Base-by-base conservation (phyloP, 768 basidiomycete genomes). In the Daedaleopsis nitida region DNA sequence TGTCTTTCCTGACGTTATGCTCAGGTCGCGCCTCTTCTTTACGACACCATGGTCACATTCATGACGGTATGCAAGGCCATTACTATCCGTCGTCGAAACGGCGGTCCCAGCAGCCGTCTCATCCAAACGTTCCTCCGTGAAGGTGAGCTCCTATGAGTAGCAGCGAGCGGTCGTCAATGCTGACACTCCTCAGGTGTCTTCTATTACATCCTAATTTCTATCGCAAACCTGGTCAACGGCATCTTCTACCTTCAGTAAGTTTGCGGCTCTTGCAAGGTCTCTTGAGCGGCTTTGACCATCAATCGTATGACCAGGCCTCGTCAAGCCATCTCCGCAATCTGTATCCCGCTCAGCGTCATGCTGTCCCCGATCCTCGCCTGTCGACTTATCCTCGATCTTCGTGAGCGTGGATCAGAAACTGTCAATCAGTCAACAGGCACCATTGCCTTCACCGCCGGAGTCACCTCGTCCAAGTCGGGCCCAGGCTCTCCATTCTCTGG, bases 51-150 rank as follows among this genome's bases (percentile, higher is more conserved):
- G 32, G 86, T 92, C 58, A 92, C 91, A 4, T 80, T 83, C 58
- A 91, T 92, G 85, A 92, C 91, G 8, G 81, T 92, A 58, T 83
- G 83, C 80, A 91, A 91, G 69, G 90, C 91, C 43, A 84, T 92
- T 72, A 79, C 81, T 59, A 92, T 92, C 66, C 86, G 89, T 58
- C 81, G 87, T 66, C 83, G 83, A 63, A 90, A 85, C 63, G 89
- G 89, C 34, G 86, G 88, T 19, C 85, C 89, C 39, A 91, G 84
- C 67, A 92, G 89, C 70, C 82, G 86, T 48, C 82, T 92, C 47
- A 91, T 92, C 57, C 90, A 92, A 70, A 92, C 91, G 35, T 92
- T 92, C 74, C 79, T 92, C 65, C 87, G 89, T 54, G 91, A 92
- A 80, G 91, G 88, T 86, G 68, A 38, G 72, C 48, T 57, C 32